Evolutionary conservation across 2,329 filamentous ascomycete species (phyloP).

Genomic region (Elsinoe arachidis): DNA sequence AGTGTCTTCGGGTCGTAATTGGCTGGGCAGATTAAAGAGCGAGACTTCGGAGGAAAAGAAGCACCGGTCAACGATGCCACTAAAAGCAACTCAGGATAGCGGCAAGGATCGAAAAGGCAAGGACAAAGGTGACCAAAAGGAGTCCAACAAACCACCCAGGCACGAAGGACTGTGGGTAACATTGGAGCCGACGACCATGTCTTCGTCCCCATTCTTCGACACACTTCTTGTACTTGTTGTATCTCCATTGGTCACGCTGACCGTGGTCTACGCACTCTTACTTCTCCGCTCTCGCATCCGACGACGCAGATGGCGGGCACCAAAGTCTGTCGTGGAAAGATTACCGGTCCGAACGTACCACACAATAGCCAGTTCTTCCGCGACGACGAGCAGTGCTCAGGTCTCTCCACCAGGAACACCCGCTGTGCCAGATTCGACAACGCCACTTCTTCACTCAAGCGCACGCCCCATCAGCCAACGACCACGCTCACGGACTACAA

Average conservation of each 20-base stretch:
- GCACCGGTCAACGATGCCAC: not conserved
- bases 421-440: constrained; percentile 43
- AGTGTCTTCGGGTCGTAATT: not conserved
- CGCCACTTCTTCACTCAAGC: constrained; percentile 60
- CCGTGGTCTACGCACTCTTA: constrained; percentile 82
- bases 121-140: constrained; percentile 11
- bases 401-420: constrained; percentile 18
- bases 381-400: constrained; percentile 40
- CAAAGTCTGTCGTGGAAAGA: constrained; percentile 88
- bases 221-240: constrained; percentile 94
- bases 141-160: constrained; percentile 5
- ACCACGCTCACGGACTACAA: constrained; percentile 58
- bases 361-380: constrained; percentile 60
- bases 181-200: constrained; percentile 78
- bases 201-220: constrained; percentile 88
- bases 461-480: constrained; percentile 38
- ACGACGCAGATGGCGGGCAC: constrained; percentile 86
- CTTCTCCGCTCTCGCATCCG: constrained; percentile 82
- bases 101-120: not conserved
- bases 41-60: not conserved
- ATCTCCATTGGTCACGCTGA: constrained; percentile 84
- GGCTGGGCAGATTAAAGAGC: not conserved
- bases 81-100: not conserved
- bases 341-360: constrained; percentile 95
- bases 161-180: constrained; percentile 93